Conservation (phyloP, 805 yeast species). For the Zygosaccharomyces lentus region DNA sequence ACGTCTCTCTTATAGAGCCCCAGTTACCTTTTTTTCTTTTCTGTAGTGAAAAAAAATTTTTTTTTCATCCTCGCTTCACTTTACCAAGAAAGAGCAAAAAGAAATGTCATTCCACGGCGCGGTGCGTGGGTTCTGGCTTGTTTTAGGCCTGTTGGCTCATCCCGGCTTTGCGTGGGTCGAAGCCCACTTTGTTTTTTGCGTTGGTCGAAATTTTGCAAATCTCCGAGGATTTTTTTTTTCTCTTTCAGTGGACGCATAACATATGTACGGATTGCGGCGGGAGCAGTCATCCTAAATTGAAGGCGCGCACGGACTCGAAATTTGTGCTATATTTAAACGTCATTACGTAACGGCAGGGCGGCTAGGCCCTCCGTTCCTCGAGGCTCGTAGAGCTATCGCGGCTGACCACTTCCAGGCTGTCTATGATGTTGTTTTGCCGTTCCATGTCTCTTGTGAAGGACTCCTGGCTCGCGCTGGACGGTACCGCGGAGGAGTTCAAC, state of each 20-base stretch:
- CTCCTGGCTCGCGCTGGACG: constrained; percentile 20
- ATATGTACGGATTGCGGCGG: background rate
- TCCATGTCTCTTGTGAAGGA: constrained; percentile 39
- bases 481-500: constrained; percentile 10
- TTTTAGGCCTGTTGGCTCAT: background rate
- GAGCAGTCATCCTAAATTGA: background rate
- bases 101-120: background rate
- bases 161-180: constrained; percentile 4
- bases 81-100: constrained; percentile 7
- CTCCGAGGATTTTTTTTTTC: background rate
- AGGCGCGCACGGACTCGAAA: too few species aligned
- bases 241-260: background rate
- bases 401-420: constrained; percentile 33
- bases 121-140: constrained; percentile 3
- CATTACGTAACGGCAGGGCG: too few species aligned
- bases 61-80: constrained; percentile 3
- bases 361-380: background rate
- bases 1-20: constrained; percentile 5
- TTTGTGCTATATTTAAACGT: too few species aligned
- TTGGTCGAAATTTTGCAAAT: background rate
- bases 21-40: constrained; percentile 3
- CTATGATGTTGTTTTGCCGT: constrained; percentile 39
- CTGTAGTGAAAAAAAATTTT: constrained; percentile 5
- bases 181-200: background rate
- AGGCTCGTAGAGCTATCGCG: constrained; percentile 20